A percentile compares a stretch with the other conserved stretches of the same genome.
Evolutionary conservation across 1,284 basidiomycete species (phyloP).

Genomic region (Rhodofomes roseus): DNA sequence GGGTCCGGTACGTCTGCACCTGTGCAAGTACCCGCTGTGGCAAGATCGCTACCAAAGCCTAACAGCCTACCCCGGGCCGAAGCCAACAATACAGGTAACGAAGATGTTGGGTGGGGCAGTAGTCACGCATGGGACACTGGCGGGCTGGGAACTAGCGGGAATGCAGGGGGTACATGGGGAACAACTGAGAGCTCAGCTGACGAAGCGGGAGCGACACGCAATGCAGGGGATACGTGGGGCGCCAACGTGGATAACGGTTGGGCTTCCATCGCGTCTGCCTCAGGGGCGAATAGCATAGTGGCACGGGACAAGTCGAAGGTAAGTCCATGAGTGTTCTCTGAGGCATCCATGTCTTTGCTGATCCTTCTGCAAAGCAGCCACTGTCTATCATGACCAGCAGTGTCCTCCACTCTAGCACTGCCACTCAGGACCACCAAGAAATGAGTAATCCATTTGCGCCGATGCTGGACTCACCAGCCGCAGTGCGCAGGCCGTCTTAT

Average conservation of each 20-base stretch:
- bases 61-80: neutral
- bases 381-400: neutral
- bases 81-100: no score
- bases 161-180: neutral
- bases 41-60: neutral
- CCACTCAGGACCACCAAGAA: neutral
- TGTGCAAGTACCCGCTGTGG: neutral
- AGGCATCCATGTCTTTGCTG: neutral
- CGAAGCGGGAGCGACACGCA: no score
- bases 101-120: no score
- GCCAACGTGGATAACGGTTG: neutral
- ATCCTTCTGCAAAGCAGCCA: neutral
- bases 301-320: neutral
- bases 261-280: neutral
- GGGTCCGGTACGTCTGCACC: neutral
- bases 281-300: neutral
- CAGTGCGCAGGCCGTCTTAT: neutral
- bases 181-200: no score
- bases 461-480: neutral
- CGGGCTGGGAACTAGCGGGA: neutral
- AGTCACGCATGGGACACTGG: no score
- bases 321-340: neutral
- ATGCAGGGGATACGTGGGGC: neutral
- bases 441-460: neutral
- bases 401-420: neutral